Conservation (phyloP, 805 yeast species). For the Candida montana region DNA sequence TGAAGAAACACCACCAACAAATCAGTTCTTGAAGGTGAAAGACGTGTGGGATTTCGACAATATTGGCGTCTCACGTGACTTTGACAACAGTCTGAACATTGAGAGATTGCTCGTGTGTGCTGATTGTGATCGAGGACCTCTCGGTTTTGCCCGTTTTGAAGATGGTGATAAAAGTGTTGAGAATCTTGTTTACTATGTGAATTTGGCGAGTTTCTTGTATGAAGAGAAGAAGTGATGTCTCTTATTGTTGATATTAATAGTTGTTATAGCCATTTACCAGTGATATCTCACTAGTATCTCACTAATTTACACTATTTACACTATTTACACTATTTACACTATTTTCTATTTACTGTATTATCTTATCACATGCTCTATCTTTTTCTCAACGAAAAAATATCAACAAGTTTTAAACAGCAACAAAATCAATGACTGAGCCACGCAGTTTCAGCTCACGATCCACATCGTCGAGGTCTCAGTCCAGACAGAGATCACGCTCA, state of each 20-base stretch:
- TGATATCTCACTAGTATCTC: too few relatives aligned
- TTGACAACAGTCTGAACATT: slow-evolving; percentile 25
- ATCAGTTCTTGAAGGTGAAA: slow-evolving; percentile 36
- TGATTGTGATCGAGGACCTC: slow-evolving; percentile 74
- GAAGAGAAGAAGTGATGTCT: slow-evolving; percentile 17
- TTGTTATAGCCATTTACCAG: too few relatives aligned
- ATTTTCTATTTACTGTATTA: too few relatives aligned
- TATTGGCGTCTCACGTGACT: slow-evolving; percentile 57
- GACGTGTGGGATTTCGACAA: slow-evolving; percentile 81
- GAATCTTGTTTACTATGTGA: slow-evolving; percentile 38
- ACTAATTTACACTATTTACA: too few relatives aligned
- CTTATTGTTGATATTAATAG: too few relatives aligned
- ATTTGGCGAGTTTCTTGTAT: slow-evolving; percentile 41
- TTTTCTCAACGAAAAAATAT: neutral
- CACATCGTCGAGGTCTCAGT: slow-evolving; percentile 17
- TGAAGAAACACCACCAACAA: slow-evolving; percentile 3
- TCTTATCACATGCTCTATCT: neutral
- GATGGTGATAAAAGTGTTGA: slow-evolving; percentile 29
- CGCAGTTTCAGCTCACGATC: slow-evolving; percentile 7
- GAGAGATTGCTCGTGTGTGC: slow-evolving; percentile 61
- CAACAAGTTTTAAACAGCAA: neutral
- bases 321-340: too few relatives aligned
- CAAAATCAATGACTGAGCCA: slow-evolving; percentile 2
- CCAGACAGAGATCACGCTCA: slow-evolving; percentile 10
- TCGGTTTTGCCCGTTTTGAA: slow-evolving; percentile 51